Evolutionary conservation across 2,329 filamentous ascomycete genomes (phyloP).

Genomic region (Helminthosporium solani): DNA sequence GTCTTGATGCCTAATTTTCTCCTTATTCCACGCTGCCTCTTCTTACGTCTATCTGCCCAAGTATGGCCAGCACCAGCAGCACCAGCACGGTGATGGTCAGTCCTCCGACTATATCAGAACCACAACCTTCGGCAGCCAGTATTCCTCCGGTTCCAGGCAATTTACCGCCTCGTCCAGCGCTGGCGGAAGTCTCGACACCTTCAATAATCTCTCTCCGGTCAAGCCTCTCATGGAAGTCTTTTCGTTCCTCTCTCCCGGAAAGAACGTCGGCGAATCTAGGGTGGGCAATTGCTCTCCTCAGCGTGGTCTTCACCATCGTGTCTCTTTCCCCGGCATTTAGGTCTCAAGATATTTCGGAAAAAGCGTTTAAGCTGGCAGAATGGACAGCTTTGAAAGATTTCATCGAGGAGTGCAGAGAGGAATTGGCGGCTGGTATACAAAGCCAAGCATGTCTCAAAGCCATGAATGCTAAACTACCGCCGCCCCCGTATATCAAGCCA

Average conservation of each 20-base stretch:
- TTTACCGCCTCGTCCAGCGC: background rate
- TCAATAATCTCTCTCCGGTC: slow-evolving; percentile 6
- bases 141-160: background rate
- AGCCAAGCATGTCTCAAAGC: slow-evolving; percentile 17
- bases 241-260: slow-evolving; percentile 16
- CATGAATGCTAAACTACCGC: slow-evolving; percentile 13
- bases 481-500: slow-evolving; percentile 15
- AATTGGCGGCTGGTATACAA: slow-evolving; percentile 17
- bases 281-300: slow-evolving; percentile 18
- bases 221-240: slow-evolving; percentile 16
- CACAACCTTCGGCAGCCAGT: background rate
- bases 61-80: slow-evolving; percentile 3
- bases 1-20: slow-evolving; percentile 4
- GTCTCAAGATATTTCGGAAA: slow-evolving; percentile 14
- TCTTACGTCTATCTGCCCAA: background rate
- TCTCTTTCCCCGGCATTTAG: slow-evolving; percentile 19
- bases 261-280: slow-evolving; percentile 15
- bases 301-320: slow-evolving; percentile 17
- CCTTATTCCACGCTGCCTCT: slow-evolving; percentile 1
- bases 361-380: slow-evolving; percentile 15
- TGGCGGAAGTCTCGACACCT: background rate
- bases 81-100: background rate
- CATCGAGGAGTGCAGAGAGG: slow-evolving; percentile 19
- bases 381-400: slow-evolving; percentile 22
- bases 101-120: background rate